Evolutionary conservation across 2,329 filamentous ascomycete genomes (phyloP).

Genomic region (Hypoxylon sp.): DNA sequence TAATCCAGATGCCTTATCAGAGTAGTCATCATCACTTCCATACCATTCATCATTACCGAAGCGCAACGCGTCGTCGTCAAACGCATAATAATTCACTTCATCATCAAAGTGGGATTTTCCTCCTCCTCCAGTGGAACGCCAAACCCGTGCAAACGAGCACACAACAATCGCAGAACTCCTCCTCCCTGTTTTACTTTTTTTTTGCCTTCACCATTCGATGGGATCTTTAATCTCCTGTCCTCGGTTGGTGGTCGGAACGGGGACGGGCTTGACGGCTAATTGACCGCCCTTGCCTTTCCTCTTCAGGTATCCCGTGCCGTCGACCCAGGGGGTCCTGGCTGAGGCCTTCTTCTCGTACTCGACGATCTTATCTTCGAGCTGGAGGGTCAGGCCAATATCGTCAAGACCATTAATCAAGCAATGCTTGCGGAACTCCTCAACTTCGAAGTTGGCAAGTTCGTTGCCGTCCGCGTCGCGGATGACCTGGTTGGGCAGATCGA

Average conservation of each 20-base stretch:
- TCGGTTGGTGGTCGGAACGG: constrained; percentile 89
- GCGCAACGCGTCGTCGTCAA: neutral
- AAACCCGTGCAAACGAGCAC: constrained; percentile 12
- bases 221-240: constrained; percentile 88
- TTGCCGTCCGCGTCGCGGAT: constrained; percentile 83
- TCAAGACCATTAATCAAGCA: constrained; percentile 94
- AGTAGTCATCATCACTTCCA: neutral
- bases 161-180: constrained; percentile 23
- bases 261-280: constrained; percentile 71
- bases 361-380: constrained; percentile 89
- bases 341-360: constrained; percentile 85
- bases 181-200: neutral
- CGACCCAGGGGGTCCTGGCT: constrained; percentile 88
- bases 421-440: constrained; percentile 95
- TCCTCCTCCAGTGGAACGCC: constrained; percentile 29
- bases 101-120: constrained; percentile 11
- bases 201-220: constrained; percentile 80
- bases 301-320: constrained; percentile 86
- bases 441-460: constrained; percentile 83
- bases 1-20: neutral
- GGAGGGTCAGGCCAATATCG: constrained; percentile 95
- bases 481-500: constrained; percentile 88
- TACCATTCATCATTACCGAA: constrained; percentile 4
- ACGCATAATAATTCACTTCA: neutral
- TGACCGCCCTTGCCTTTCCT: constrained; percentile 66